Base-by-base conservation (phyloP, 1,284 basidiomycete species). In the Puccinia sorghi region DNA sequence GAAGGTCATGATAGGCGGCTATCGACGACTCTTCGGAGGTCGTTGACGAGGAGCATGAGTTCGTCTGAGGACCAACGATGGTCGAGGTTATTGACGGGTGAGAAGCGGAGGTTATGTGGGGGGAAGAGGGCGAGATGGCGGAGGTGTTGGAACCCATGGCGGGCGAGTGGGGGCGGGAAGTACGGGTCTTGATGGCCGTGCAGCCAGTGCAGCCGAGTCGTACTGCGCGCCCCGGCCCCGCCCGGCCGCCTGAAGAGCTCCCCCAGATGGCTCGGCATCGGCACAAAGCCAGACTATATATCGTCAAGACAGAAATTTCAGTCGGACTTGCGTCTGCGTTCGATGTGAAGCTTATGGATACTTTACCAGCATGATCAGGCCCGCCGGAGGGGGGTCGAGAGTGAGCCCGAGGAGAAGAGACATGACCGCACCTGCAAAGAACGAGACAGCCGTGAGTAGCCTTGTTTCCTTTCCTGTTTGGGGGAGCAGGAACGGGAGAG, bases 361-460 rank as follows among this genome's bases (percentile, higher is more conserved):
- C n/a, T n/a, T n/a, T 41, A 48, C 66, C 7, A 69, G 43, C 66
- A 69, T 69, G 37, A 69, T 43, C 6, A 69, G 8, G 9, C 20
- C 41, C 1, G 66, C 66, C 11, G 66, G 66, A n/a, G 41, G 66
- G 48, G 7, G 66, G 4, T 69, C 66, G 9, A 69, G 46, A 32
- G 12, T 69, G 5, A 69, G 66, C 17, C 66, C 50, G 17, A 69
- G 66, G 5, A 69, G 50, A n/a, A 69, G 66, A 22, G 66, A 69
- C 66, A 69, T 69, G 0, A 69, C 66, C 1, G 66, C 66, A 69
- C 66, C 66, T 69, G 43, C 41, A 48, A 27, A 27, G 17, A 48
- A 7, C 11, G 20, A 64, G 43, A 27, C 13, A 46, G 8, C 8
- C 61, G 12, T 39, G 61, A 50, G 48, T 50, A 43, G 50, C 4